A percentile compares a stretch with the other conserved stretches of the same genome.
Evolutionary conservation across 371 early-diverging fungal genomes (phyloP).

Genomic region (Furculomyces boomerangus): DNA sequence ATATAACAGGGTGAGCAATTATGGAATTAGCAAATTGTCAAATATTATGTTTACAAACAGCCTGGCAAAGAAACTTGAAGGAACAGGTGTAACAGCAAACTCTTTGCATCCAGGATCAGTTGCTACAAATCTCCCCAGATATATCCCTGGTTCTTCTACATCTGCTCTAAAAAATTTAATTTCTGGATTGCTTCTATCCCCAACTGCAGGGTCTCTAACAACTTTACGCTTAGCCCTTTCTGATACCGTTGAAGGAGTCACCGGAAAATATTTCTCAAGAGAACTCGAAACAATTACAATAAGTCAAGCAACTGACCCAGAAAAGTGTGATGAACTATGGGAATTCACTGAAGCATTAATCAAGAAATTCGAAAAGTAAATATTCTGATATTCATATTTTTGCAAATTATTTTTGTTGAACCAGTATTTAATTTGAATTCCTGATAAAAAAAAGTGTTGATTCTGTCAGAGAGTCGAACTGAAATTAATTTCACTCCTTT

Average conservation of each 20-base stretch:
- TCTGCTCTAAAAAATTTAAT: neutral
- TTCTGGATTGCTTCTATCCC: neutral
- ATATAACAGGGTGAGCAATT: constrained; percentile 26
- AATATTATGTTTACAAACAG: constrained; percentile 40
- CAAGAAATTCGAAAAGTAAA: neutral
- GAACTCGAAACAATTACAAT: neutral
- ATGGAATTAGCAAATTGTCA: constrained; percentile 39
- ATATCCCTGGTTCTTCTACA: constrained; percentile 3
- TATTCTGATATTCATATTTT: no score
- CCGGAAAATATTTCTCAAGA: neutral
- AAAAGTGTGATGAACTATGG: neutral
- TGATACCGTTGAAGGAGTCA: neutral
- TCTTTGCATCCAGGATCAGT: constrained; percentile 49
- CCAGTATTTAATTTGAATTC: no score
- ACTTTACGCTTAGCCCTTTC: neutral
- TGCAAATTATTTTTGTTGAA: no score
- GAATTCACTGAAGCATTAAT: neutral
- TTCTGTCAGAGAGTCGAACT: no score
- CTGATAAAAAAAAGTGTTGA: no score
- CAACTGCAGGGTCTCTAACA: neutral
- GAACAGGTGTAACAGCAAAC: constrained; percentile 36
- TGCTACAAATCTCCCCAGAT: constrained; percentile 28
- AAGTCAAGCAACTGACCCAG: neutral
- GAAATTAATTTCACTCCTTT: no score
- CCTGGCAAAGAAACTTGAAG: constrained; percentile 27